phyloP scores from a whole-genome alignment of 257 asterid genomes.

The Solanum tacnaense region DNA sequence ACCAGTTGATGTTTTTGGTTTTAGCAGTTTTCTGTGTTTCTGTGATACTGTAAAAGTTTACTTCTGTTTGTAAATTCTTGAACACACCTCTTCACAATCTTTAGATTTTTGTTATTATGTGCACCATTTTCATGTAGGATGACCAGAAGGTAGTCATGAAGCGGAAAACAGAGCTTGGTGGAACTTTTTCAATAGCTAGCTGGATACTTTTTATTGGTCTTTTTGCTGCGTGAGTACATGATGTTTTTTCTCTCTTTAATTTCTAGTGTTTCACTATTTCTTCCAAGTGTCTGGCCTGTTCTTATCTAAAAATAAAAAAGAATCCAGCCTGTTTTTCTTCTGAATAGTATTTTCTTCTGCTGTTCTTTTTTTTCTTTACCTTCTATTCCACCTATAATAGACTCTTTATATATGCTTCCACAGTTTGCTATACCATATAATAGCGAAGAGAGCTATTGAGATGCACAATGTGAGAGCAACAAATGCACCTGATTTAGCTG shows the following conservation, averaged over 20 bases:
- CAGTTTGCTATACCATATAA: slow-evolving; percentile 89
- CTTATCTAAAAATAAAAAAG: neutral
- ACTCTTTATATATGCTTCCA: neutral
- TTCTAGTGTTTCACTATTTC: neutral
- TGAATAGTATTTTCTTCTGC: neutral
- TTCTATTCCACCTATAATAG: neutral
- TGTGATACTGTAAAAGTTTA: neutral
- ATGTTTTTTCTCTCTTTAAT: neutral
- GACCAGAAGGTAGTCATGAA: slow-evolving; percentile 67
- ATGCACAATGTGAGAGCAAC: slow-evolving; percentile 82
- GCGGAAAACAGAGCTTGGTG: slow-evolving; percentile 97
- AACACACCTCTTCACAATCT: neutral
- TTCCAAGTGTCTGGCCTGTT: neutral
- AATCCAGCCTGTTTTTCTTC: neutral
- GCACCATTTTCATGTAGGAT: slow-evolving; percentile 15
- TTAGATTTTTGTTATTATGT: neutral
- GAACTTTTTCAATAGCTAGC: slow-evolving; percentile 78
- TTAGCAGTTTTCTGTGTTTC: neutral
- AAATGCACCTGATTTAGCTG: slow-evolving; percentile 70
- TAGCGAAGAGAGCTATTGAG: slow-evolving; percentile 75
- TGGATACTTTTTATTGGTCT: slow-evolving; percentile 88
- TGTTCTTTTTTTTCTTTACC: neutral
- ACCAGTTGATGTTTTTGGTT: neutral
- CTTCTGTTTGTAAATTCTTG: neutral
- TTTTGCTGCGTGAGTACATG: slow-evolving; percentile 73